Conservation (phyloP, 768 basidiomycete species). For the Neoboletus magnificus region DNA sequence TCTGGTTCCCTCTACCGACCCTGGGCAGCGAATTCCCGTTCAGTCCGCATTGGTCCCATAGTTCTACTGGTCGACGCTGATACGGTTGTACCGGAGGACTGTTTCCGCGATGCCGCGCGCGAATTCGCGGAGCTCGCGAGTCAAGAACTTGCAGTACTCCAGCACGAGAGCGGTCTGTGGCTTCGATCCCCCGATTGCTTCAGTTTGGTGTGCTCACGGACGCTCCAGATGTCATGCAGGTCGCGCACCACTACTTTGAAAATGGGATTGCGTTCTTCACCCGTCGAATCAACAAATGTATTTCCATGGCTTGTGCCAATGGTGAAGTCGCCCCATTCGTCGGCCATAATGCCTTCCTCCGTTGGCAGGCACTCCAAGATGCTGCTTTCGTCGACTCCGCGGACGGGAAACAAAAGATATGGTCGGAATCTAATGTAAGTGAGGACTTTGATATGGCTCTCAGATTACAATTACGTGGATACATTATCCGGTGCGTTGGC, state of each 20-base stretch:
- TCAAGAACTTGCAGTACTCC: conserved; percentile 71
- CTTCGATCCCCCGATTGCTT: conserved; percentile 22
- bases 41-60: conserved; percentile 71
- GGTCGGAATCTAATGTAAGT: conserved; percentile 65
- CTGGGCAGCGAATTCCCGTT: conserved; percentile 73
- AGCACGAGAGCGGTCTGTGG: conserved; percentile 78
- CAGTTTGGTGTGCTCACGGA: conserved; percentile 3
- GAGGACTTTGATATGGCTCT: conserved; percentile 73
- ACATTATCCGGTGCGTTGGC: conserved; percentile 54
- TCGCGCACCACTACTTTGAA: conserved; percentile 86
- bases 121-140: conserved; percentile 75
- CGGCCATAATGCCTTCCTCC: conserved; percentile 85
- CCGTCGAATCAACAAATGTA: conserved; percentile 78
- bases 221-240: conserved; percentile 79
- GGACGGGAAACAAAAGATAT: conserved; percentile 63
- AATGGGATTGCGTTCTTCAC: conserved; percentile 90
- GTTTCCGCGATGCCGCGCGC: conserved; percentile 84
- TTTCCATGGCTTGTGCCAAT: conserved; percentile 76
- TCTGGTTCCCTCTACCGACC: conserved; percentile 59
- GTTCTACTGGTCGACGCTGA: conserved; percentile 86
- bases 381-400: conserved; percentile 63
- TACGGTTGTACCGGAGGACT: conserved; percentile 88
- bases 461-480: conserved; percentile 57
- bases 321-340: conserved; percentile 79
- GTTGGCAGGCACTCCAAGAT: conserved; percentile 88